Evolutionary conservation across 139 green algal genomes (phyloP), one percentile per base, ranked within the genome.

Genomic region (Bryopsis sp.): DNA sequence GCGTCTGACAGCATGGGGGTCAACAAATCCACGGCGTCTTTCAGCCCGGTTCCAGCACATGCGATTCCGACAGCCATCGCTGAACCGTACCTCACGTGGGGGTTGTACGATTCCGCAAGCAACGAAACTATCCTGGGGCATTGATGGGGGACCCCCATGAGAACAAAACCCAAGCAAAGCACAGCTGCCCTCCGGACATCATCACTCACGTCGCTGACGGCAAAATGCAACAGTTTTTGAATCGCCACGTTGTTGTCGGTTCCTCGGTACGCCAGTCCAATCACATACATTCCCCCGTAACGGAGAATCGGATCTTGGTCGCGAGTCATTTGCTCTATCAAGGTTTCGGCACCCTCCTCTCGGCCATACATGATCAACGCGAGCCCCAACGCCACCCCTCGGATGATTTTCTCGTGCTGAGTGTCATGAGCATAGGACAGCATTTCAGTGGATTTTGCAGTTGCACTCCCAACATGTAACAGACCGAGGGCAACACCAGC

Each of bases 391-490:
- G 82, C 83, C 3, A 97, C 67, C 31, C 84, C 83, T 0, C 81
- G 79, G 38, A 93, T 92, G 78, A 96, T 96, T 78, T 96, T 96
- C 80, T 95, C 90, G 67, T 96, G 90, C 81, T 93, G 85, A 43
- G 94, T 98, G 77, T 99, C 92, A 63, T 97, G 92, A 0, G 93
- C 92, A 50, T 99, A 99, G 0, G 92, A 85, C 62, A 97, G 85
- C 82, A 97, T 87, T 81, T 98, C 89, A 1, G 61, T 72, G 39
- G 84, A 84, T 72, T 85, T 86, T 31, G 90, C 88, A 39, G 66
- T 84, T 59, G 78, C 84, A 54, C 71, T 85, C 68, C 90, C 90
- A 28, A 89, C 89, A 63, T 84, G 76, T 64, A 99, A 81, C 72
- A 99, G 85, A 7, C 94, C 94, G 82, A 99, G 85, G 3, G 79